These are phyloP conservation scores for Trichoderma reesei DNA, from an alignment of 495 filamentous ascomycete genomes.

Conservation along the genomic window DNA sequence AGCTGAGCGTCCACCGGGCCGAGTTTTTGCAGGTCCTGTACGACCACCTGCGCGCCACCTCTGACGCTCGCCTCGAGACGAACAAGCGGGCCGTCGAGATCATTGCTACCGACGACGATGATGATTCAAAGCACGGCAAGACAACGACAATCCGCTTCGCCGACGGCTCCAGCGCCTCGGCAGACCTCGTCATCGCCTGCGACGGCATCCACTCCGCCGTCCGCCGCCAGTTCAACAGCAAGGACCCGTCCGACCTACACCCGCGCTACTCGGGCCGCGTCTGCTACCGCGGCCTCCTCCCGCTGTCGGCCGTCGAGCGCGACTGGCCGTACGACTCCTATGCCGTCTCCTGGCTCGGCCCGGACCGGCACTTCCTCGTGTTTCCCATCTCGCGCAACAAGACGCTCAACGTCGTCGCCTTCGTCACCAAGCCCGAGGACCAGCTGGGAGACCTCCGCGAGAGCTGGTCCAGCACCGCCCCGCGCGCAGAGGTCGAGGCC, in stretches of 20 bases:
- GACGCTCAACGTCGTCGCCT: conserved; percentile 20
- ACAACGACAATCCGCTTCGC: conserved; percentile 19
- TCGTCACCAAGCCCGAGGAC: conserved; percentile 15
- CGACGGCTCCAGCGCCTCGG: conserved; percentile 24
- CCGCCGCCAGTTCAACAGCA: conserved; percentile 16
- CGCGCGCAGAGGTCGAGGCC: conserved; percentile 17
- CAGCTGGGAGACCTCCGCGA: conserved; percentile 19
- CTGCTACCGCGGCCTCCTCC: conserved; percentile 22
- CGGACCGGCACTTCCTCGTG: conserved; percentile 19
- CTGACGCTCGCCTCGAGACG: conserved; percentile 16
- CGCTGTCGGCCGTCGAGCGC: conserved; percentile 13
- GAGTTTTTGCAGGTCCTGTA: conserved; percentile 20
- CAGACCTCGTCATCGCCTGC: conserved; percentile 29
- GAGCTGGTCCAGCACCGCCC: conserved; percentile 22
- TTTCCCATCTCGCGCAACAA: conserved; percentile 22
- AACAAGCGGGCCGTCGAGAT: conserved; percentile 14
- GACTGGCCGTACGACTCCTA: conserved; percentile 20
- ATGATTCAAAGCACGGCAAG: conserved; percentile 7
- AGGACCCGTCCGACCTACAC: conserved; percentile 5
- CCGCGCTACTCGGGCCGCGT: conserved; percentile 13
- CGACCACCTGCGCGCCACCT: conserved; percentile 13
- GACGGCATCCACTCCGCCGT: conserved; percentile 38
- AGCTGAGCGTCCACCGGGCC: conserved; percentile 20
- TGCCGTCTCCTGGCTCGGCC: conserved; percentile 18
- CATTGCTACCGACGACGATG: too few relatives aligned